Percentiles rank a stretch among this genome's conserved stretches.
Evolutionary conservation across 495 filamentous ascomycete genomes (phyloP).

Genomic region (Penicillium bovifimosum): DNA sequence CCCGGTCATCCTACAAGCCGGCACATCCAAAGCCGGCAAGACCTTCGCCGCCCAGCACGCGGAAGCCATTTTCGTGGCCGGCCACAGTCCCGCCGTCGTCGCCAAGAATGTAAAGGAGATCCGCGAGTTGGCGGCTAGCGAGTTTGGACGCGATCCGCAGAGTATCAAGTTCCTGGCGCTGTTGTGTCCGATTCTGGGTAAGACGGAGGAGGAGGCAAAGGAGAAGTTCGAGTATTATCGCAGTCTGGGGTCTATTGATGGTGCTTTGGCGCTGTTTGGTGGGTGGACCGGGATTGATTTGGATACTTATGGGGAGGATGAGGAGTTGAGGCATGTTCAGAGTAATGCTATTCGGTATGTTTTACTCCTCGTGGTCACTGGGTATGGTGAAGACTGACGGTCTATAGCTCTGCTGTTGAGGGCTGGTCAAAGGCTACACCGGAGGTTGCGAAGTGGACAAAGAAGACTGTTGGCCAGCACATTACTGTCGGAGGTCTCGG

Average conservation of each 20-base stretch:
- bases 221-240: conserved; percentile 48
- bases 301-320: conserved; percentile 47
- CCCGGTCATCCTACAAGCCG: conserved; percentile 60
- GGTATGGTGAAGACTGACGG: not conserved
- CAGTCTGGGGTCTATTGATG: conserved; percentile 47
- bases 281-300: conserved; percentile 56
- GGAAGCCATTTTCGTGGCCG: conserved; percentile 49
- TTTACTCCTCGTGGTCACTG: not conserved
- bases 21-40: conserved; percentile 58
- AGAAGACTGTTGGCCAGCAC: conserved; percentile 55
- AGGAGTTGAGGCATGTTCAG: conserved; percentile 53
- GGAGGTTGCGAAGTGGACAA: conserved; percentile 56
- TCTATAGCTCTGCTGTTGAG: conserved; percentile 39
- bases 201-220: conserved; percentile 49
- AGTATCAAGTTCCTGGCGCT: conserved; percentile 51
- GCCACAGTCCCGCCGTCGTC: conserved; percentile 43
- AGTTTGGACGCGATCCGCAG: conserved; percentile 43
- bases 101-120: conserved; percentile 48
- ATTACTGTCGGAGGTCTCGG: conserved; percentile 57
- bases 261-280: conserved; percentile 52
- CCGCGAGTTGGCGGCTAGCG: conserved; percentile 37
- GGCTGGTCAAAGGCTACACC: conserved; percentile 44
- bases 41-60: conserved; percentile 58
- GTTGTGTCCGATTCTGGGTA: conserved; percentile 46
- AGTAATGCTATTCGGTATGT: conserved; percentile 57